These are phyloP conservation scores for Solanum pimpinellifolium DNA, from an alignment of 257 asterid species.

Conservation along the genomic window DNA sequence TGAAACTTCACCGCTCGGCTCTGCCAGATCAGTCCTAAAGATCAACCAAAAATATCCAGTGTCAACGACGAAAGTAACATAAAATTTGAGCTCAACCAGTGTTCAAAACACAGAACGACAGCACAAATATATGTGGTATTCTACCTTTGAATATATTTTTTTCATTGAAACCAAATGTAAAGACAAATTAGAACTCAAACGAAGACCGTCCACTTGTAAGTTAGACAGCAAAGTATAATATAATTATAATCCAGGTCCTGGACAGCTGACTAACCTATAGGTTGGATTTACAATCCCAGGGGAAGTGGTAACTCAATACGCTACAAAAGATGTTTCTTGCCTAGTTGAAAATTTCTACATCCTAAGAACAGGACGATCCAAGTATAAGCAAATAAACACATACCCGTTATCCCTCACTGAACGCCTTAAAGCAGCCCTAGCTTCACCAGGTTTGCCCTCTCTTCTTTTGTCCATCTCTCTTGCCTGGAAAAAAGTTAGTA, in stretches of 20 bases:
- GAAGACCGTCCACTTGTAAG: background rate
- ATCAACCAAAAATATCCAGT: background rate
- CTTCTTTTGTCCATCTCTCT: constrained; percentile 96
- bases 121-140: background rate
- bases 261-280: background rate
- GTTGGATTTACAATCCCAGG: background rate
- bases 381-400: constrained; percentile 1
- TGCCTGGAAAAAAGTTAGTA: constrained; percentile 40
- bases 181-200: background rate
- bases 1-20: constrained; percentile 85
- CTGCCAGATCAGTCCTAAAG: constrained; percentile 75
- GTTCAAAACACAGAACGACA: background rate
- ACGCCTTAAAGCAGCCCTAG: constrained; percentile 88
- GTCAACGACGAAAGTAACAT: constrained; percentile 1
- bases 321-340: background rate
- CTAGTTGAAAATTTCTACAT: background rate
- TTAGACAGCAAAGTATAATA: background rate
- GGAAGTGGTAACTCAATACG: background rate
- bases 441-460: constrained; percentile 97
- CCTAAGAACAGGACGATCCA: background rate
- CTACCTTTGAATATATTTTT: background rate
- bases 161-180: background rate
- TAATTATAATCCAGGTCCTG: background rate
- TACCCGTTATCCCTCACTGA: constrained; percentile 97
- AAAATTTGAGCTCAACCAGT: background rate